A percentile compares a stretch with the other conserved stretches of the same genome.
Conservation (phyloP, 2,329 filamentous ascomycete species). For the Alternaria ventricosa region DNA sequence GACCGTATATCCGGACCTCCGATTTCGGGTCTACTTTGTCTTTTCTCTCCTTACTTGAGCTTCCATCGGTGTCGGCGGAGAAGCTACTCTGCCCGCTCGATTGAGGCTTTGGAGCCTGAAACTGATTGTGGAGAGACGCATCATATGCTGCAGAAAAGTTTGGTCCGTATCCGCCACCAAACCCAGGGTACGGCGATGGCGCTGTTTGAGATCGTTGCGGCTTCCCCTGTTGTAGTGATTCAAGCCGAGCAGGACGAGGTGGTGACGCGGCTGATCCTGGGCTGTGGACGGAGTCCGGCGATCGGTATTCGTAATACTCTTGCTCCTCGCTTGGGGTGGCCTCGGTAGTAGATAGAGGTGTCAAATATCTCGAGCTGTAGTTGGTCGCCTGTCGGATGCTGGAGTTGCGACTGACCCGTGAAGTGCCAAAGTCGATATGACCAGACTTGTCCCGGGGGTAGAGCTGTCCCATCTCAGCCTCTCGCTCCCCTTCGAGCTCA, state of each 20-base stretch:
- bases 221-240: conserved; percentile 36
- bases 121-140: conserved; percentile 38
- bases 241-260: conserved; percentile 34
- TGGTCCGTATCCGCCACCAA: conserved; percentile 31
- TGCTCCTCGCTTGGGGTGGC: conserved; percentile 29
- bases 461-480: conserved; percentile 35
- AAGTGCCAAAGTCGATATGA: conserved; percentile 24
- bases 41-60: conserved; percentile 47
- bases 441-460: conserved; percentile 25
- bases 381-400: conserved; percentile 30
- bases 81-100: conserved; percentile 51
- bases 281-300: conserved; percentile 34
- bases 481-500: conserved; percentile 47
- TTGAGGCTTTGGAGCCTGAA: conserved; percentile 27
- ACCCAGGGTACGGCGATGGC: conserved; percentile 30
- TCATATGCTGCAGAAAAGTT: conserved; percentile 41
- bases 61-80: conserved; percentile 47
- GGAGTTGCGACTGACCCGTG: conserved; percentile 34
- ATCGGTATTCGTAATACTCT: conserved; percentile 41
- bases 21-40: conserved; percentile 56
- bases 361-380: conserved; percentile 31
- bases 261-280: conserved; percentile 27
- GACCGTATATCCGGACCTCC: conserved; percentile 60
- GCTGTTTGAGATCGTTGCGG: conserved; percentile 25
- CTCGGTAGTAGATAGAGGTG: conserved; percentile 33